phyloP scores from a whole-genome alignment of 169 alveolate species.

The Cytauxzoon felis region DNA sequence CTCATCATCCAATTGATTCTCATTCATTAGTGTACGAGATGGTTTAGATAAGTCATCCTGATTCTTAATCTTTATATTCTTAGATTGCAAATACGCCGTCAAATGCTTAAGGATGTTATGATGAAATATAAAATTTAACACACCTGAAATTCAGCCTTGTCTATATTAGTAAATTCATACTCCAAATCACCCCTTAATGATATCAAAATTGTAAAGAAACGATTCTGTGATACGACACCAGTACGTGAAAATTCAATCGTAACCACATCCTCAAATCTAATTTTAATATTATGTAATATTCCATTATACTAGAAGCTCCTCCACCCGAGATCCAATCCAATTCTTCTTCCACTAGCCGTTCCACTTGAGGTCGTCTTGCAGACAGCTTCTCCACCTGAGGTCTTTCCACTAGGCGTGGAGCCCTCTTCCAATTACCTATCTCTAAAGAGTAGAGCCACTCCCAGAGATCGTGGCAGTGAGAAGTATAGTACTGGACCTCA shows the following conservation, averaged over 20 bases:
- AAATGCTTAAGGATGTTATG: too few relatives aligned
- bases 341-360: too few relatives aligned
- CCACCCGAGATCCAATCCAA: too few relatives aligned
- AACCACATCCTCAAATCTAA: constrained; percentile 89
- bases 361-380: too few relatives aligned
- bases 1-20: constrained; percentile 82
- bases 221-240: constrained; percentile 86
- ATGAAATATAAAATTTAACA: constrained; percentile 15
- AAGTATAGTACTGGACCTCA: too few relatives aligned
- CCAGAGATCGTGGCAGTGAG: too few relatives aligned
- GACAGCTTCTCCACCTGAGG: too few relatives aligned
- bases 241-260: constrained; percentile 91
- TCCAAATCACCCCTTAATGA: constrained; percentile 83
- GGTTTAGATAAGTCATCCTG: constrained; percentile 76
- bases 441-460: too few relatives aligned
- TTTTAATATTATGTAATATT: too few relatives aligned
- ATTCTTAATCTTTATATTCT: constrained; percentile 68
- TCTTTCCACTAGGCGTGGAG: too few relatives aligned
- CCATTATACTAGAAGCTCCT: too few relatives aligned
- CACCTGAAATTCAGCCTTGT: constrained; percentile 82
- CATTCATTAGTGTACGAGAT: constrained; percentile 54
- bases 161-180: constrained; percentile 90
- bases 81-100: constrained; percentile 71
- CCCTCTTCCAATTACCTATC: too few relatives aligned
- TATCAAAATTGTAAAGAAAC: constrained; percentile 90